phyloP scores from a whole-genome alignment of 768 basidiomycete species.

The Boletus rubropictus region DNA sequence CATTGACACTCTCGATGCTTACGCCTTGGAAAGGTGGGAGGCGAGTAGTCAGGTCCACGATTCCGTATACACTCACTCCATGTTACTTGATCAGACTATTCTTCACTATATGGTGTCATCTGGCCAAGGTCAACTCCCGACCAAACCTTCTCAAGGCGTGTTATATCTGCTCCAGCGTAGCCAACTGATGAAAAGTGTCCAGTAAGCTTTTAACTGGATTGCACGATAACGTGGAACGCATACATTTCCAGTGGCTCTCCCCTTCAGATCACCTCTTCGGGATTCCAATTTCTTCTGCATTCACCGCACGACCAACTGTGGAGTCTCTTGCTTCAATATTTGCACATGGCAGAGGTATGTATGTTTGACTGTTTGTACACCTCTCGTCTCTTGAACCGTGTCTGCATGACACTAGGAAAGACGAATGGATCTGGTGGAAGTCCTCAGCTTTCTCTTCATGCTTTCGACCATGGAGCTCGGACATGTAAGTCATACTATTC shows the following conservation, averaged over 20 bases:
- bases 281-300: conserved; percentile 95
- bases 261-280: conserved; percentile 83
- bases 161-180: conserved; percentile 77
- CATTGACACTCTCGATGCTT: conserved; percentile 65
- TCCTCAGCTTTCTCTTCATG: conserved; percentile 93
- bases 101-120: conserved; percentile 98
- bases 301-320: conserved; percentile 93
- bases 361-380: conserved; percentile 11
- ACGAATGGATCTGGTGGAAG: conserved; percentile 88
- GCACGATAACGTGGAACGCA: background rate
- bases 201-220: conserved; percentile 40
- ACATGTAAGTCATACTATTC: conserved; percentile 45
- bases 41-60: conserved; percentile 34
- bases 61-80: background rate
- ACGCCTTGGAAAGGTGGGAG: conserved; percentile 89
- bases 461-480: conserved; percentile 95
- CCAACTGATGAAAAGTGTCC: conserved; percentile 73
- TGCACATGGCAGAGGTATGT: conserved; percentile 83
- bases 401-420: conserved; percentile 50
- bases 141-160: conserved; percentile 78
- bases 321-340: conserved; percentile 88
- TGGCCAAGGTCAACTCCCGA: conserved; percentile 66
- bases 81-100: conserved; percentile 58
- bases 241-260: conserved; percentile 41
- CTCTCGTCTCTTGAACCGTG: conserved; percentile 12